A percentile compares a stretch with the other conserved stretches of the same genome.
phyloP scores from a whole-genome alignment of 768 basidiomycete genomes.

The Leccinum subgranulosum region DNA sequence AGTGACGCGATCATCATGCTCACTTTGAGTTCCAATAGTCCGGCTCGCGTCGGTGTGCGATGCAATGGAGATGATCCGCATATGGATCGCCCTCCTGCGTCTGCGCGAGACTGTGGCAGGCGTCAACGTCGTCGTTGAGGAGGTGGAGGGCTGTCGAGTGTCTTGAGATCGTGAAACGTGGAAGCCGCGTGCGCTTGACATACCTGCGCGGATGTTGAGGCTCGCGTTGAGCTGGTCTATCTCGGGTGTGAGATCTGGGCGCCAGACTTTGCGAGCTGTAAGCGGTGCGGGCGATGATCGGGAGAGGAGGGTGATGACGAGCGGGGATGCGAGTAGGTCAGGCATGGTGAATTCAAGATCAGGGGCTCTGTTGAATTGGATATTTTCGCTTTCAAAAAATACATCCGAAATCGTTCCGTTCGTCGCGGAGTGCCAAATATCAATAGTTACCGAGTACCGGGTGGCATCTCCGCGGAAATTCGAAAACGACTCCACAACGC shows the following conservation, averaged over 20 bases:
- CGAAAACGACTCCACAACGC: background rate
- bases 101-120: constrained; percentile 19
- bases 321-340: constrained; percentile 10
- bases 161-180: background rate
- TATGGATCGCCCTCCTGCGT: constrained; percentile 20
- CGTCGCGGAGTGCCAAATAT: background rate
- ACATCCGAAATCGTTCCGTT: background rate
- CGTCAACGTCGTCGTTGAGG: constrained; percentile 20
- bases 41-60: constrained; percentile 24
- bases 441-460: no score
- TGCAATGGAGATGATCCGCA: constrained; percentile 20
- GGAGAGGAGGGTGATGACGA: constrained; percentile 16
- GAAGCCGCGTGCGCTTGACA: background rate
- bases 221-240: constrained; percentile 18
- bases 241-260: constrained; percentile 9
- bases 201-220: constrained; percentile 15
- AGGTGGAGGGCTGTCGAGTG: constrained; percentile 13
- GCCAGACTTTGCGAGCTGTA: constrained; percentile 14
- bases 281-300: constrained; percentile 14
- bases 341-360: background rate
- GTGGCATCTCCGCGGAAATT: no score
- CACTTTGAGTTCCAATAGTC: constrained; percentile 18
- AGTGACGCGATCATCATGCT: background rate
- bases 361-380: background rate
- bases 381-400: background rate